Percentiles rank a stretch among this genome's conserved stretches.
These are phyloP conservation scores for Yamadazyma nakazawae DNA, from an alignment of 805 yeast genomes.

Conservation along the genomic window DNA sequence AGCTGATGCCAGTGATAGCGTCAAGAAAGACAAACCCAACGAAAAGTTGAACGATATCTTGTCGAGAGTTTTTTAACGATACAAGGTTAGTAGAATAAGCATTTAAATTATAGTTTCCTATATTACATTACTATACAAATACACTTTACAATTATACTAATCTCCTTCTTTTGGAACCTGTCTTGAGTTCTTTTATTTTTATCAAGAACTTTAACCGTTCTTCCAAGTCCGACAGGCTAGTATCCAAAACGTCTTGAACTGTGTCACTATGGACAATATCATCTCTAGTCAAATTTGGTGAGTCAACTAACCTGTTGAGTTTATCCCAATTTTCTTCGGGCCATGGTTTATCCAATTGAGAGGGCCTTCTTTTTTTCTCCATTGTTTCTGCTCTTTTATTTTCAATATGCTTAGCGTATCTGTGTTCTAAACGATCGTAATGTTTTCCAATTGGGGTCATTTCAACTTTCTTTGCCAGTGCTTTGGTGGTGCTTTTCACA, in stretches of 20 bases:
- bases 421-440: conserved; percentile 17
- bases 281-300: conserved; percentile 23
- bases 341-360: conserved; percentile 20
- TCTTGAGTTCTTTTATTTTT: conserved; percentile 9
- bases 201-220: conserved; percentile 28
- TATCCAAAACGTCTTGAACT: conserved; percentile 25
- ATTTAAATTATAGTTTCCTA: background rate
- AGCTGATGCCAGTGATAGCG: conserved; percentile 53
- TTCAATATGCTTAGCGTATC: conserved; percentile 18
- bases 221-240: conserved; percentile 26
- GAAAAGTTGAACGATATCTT: conserved; percentile 48
- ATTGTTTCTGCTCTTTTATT: conserved; percentile 6
- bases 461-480: background rate
- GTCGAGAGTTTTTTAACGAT: conserved; percentile 46
- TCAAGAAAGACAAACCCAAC: conserved; percentile 41
- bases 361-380: background rate
- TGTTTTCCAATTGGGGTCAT: conserved; percentile 14
- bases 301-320: conserved; percentile 23
- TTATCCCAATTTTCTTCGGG: conserved; percentile 31
- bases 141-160: background rate
- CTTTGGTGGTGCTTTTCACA: background rate
- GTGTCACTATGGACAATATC: conserved; percentile 28
- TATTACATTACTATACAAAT: background rate
- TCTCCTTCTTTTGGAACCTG: background rate
- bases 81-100: background rate